Conservation (phyloP, 768 basidiomycete species). For the Suillus variegatus region DNA sequence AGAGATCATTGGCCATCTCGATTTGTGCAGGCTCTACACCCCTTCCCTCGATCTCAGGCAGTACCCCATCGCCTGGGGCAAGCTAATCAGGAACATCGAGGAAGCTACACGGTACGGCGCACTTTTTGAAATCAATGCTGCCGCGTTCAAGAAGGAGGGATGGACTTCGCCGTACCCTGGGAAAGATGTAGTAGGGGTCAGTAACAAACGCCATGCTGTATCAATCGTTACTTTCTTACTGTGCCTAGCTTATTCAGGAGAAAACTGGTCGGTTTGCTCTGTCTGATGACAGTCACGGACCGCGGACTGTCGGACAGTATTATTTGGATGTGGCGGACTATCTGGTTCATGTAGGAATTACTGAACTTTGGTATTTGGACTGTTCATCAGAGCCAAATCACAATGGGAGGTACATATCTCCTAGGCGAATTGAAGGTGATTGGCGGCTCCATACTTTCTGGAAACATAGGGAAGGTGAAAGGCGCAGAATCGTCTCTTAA, state of each 20-base stretch:
- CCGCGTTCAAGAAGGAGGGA: slow-evolving; percentile 82
- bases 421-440: slow-evolving; percentile 47
- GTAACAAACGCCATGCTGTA: slow-evolving; percentile 26
- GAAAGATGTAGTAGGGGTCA: slow-evolving; percentile 71
- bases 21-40: slow-evolving; percentile 85
- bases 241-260: slow-evolving; percentile 63
- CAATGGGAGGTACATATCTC: slow-evolving; percentile 45
- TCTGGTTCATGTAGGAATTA: slow-evolving; percentile 57
- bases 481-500: background rate
- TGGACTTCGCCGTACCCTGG: slow-evolving; percentile 89
- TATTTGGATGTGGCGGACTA: slow-evolving; percentile 71
- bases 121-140: slow-evolving; percentile 90
- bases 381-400: slow-evolving; percentile 43
- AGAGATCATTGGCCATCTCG: slow-evolving; percentile 91
- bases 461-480: slow-evolving; percentile 29
- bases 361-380: slow-evolving; percentile 64
- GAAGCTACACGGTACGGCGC: slow-evolving; percentile 82
- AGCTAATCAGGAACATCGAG: slow-evolving; percentile 72
- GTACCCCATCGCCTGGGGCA: slow-evolving; percentile 60
- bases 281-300: slow-evolving; percentile 96
- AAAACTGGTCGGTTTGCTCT: slow-evolving; percentile 76
- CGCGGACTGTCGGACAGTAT: slow-evolving; percentile 84
- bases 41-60: slow-evolving; percentile 60
- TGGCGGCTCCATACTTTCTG: slow-evolving; percentile 69
- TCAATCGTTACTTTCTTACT: slow-evolving; percentile 8